Percentiles rank a stretch among this genome's conserved stretches.
Evolutionary conservation across 495 filamentous ascomycete genomes (phyloP).

Genomic region (Choiromyces venosus): DNA sequence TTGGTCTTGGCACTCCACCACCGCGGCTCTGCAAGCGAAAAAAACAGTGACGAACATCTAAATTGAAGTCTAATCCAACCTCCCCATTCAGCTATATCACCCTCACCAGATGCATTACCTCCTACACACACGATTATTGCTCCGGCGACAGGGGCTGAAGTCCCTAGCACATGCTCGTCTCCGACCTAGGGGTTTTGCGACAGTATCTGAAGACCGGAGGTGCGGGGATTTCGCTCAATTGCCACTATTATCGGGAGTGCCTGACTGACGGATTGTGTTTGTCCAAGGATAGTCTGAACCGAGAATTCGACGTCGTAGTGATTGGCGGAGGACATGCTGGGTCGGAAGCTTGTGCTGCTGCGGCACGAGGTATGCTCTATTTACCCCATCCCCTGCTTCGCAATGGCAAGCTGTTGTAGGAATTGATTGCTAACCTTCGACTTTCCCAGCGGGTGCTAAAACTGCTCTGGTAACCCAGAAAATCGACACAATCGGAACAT

Average conservation of each 20-base stretch:
- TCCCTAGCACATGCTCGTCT: not conserved
- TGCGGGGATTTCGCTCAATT: not conserved
- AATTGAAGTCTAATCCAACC: not conserved
- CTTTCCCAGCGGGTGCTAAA: conserved; percentile 60
- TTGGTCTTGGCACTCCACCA: not conserved
- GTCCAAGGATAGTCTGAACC: conserved; percentile 36
- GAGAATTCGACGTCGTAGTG: conserved; percentile 85
- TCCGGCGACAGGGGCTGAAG: conserved; percentile 2
- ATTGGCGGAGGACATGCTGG: conserved; percentile 96
- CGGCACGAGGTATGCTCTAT: conserved; percentile 55
- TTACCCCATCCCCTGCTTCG: not conserved
- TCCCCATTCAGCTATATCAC: not conserved
- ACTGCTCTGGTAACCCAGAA: conserved; percentile 86
- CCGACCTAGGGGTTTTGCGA: conserved; percentile 17
- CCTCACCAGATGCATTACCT: conserved; percentile 19
- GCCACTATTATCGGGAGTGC: not conserved
- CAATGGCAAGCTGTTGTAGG: not conserved
- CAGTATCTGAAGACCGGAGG: conserved; percentile 22
- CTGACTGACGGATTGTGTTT: not conserved
- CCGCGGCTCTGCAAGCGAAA: not conserved
- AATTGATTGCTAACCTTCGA: not conserved
- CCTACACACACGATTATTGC: conserved; percentile 17
- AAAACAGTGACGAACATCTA: not conserved
- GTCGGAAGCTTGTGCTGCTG: conserved; percentile 87
- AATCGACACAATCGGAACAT: conserved; percentile 82